These are phyloP conservation scores for Aspergillus pseudoglaucus DNA, from an alignment of 2,329 filamentous ascomycete genomes.

Conservation along the genomic window DNA sequence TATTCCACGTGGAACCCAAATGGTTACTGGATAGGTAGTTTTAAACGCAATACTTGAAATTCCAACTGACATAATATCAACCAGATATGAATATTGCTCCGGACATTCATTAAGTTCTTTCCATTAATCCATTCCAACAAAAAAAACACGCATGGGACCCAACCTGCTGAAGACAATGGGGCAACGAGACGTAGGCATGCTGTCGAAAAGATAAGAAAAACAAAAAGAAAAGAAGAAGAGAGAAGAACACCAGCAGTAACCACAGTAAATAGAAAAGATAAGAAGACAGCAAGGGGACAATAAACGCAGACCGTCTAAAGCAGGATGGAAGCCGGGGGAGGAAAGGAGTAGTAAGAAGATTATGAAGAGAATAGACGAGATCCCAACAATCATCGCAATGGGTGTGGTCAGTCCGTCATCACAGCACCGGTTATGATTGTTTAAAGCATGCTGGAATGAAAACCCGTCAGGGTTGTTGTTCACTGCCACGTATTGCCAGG, in stretches of 20 bases:
- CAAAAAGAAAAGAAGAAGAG: conserved; percentile 15
- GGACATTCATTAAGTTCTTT: conserved; percentile 23
- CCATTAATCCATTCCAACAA: conserved; percentile 31
- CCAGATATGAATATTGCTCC: conserved; percentile 5
- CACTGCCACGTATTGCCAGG: background rate
- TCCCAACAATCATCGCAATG: conserved; percentile 11
- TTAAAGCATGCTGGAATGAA: conserved; percentile 7
- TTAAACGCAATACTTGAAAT: background rate
- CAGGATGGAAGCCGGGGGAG: conserved; percentile 15
- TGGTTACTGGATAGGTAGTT: background rate
- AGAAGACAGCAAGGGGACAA: conserved; percentile 10
- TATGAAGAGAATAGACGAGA: conserved; percentile 9
- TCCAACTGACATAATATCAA: conserved; percentile 7
- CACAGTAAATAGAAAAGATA: conserved; percentile 23
- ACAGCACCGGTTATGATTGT: background rate
- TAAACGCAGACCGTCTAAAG: conserved; percentile 28
- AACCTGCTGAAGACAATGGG: conserved; percentile 21
- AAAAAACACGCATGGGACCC: conserved; percentile 25
- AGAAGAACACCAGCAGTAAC: conserved; percentile 18
- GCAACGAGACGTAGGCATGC: conserved; percentile 12
- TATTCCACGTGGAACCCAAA: background rate
- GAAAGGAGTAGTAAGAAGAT: background rate
- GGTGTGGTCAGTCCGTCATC: conserved; percentile 1
- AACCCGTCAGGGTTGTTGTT: background rate
- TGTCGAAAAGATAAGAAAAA: conserved; percentile 9